Base-by-base conservation (phyloP, 2,329 filamentous ascomycete species). In the Fusarium concolor region DNA sequence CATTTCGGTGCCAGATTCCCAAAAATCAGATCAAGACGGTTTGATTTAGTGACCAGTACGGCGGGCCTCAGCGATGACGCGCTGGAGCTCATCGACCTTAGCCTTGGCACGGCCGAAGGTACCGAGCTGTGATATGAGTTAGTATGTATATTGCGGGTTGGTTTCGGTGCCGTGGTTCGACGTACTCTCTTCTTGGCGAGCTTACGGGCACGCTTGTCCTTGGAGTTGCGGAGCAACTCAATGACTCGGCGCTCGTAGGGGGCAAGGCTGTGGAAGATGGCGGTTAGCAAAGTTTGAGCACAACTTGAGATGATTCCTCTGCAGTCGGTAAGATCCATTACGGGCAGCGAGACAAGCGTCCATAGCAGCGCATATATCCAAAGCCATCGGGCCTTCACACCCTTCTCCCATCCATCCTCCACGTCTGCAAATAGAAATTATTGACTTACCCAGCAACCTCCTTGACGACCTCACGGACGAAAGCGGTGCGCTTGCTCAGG, bases 11-110 rank as follows among this genome's bases (percentile, higher is more conserved):
- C 71, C 67, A 71, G 70, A 75, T 71, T 72, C 69, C 72, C 73
- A 71, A 69, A 71, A 67, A 64, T 68, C 56, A 67, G 62, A 71
- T 55, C 67, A 43, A 65, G 55, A 62, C 38, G 49, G 67, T 80
- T 88, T 88, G 49, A 68, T 80, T 88, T 88, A 89, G 83, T 89
- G 86, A 75, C 78, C 84, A 71, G 82, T 80, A 77, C 86, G 84
- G 85, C 95, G 94, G 81, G 94, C 91, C 88, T 98, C 96, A 79
- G 95, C 93, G 82, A 99, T 99, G 84, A 99, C 92, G 79, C 93
- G 90, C 86, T 94, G 93, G 86, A 99, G 93, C 87, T 98, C 95
- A 83, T 99, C 96, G 76, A 99, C 96, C 95, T 99, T 99, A 83
- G 89, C 91, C 95, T 99, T 99, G 81, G 95, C 95, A 84, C 96